Conservation (phyloP, 306 rosid species). For the Biancaea sappan region DNA sequence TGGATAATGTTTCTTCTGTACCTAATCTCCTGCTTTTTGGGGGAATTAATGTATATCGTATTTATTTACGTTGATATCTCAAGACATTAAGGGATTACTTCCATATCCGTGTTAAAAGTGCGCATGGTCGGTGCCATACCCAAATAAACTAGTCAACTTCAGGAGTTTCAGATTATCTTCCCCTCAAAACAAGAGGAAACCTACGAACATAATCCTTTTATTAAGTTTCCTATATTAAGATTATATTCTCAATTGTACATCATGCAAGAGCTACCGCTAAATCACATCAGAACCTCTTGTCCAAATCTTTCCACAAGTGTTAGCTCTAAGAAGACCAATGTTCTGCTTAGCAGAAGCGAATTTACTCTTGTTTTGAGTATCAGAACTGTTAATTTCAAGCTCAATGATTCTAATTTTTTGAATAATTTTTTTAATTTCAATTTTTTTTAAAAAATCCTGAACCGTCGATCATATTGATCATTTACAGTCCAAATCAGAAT, state of each 20-base stretch:
- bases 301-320: not conserved
- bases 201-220: not conserved
- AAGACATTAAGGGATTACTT: not conserved
- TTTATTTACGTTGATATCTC: too few species aligned
- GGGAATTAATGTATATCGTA: not conserved
- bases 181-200: not conserved
- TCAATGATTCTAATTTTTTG: too few species aligned
- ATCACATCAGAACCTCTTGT: too few species aligned
- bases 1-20: not conserved
- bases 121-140: not conserved
- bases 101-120: not conserved
- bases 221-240: not conserved
- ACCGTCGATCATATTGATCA: too few species aligned
- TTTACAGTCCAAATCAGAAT: too few species aligned
- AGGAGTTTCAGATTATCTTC: not conserved
- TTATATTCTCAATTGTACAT: not conserved
- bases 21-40: not conserved
- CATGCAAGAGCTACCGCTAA: not conserved
- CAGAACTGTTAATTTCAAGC: too few species aligned
- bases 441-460: too few species aligned
- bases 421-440: too few species aligned
- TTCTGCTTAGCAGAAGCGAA: conserved; percentile 5
- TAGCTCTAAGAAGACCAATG: not conserved
- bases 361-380: too few species aligned
- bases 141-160: not conserved